These are phyloP conservation scores for Parmelia sp. DNA, from an alignment of 495 filamentous ascomycete genomes.

Conservation along the genomic window DNA sequence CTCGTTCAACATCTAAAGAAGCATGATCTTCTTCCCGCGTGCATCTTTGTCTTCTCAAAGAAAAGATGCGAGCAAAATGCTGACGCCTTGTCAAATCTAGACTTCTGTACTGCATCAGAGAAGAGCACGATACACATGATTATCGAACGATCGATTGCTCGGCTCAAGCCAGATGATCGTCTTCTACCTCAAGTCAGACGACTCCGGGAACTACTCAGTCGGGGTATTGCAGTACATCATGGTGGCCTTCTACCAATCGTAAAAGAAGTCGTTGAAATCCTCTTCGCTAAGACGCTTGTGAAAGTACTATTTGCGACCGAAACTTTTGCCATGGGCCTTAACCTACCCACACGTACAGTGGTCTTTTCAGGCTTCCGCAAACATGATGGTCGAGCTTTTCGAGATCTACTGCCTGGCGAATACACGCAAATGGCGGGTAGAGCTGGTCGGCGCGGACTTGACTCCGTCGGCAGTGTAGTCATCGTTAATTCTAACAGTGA, in stretches of 20 bases:
- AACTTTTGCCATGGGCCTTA: conserved; percentile 97
- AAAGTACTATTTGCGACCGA: conserved; percentile 97
- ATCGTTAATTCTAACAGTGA: conserved; percentile 76
- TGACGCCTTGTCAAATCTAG: conserved; percentile 86
- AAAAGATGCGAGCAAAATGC: conserved; percentile 96
- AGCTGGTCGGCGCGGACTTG: conserved; percentile 87
- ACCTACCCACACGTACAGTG: conserved; percentile 90
- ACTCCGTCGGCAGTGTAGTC: conserved; percentile 88
- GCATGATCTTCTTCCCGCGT: conserved; percentile 76
- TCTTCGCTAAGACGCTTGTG: conserved; percentile 89
- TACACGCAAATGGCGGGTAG: conserved; percentile 98
- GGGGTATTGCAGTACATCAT: conserved; percentile 94
- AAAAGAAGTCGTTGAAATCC: conserved; percentile 94
- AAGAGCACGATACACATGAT: conserved; percentile 97
- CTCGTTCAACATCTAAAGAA: conserved; percentile 86
- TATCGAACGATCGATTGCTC: conserved; percentile 89
- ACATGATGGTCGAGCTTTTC: conserved; percentile 84
- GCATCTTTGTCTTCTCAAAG: conserved; percentile 98
- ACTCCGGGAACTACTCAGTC: conserved; percentile 73
- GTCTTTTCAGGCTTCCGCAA: conserved; percentile 97
- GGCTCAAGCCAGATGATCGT: conserved; percentile 86
- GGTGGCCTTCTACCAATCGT: conserved; percentile 93
- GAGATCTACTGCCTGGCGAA: conserved; percentile 87
- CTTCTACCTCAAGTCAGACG: conserved; percentile 83
- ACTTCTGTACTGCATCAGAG: conserved; percentile 85